Base-by-base conservation (phyloP, 202 grass and related monocot genomes). In the Bolboschoenoplectus hybrid region DNA sequence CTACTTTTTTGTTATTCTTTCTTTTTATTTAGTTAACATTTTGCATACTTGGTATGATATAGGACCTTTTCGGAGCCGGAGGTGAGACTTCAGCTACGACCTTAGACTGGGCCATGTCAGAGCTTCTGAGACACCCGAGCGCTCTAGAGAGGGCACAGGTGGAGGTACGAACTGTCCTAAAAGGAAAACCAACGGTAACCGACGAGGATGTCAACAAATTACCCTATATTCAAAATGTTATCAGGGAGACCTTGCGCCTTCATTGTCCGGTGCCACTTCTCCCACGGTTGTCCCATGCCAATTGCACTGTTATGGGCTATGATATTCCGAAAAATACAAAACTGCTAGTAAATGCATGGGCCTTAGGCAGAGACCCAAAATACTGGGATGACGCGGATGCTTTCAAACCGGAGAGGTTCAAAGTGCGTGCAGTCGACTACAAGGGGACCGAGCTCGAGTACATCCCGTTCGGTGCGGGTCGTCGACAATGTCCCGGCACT, bases 351-450 rank as follows among this genome's bases (percentile, higher is more conserved):
- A 85, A 85, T 77, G 84, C 38, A 8, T 87, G 56, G 85, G 85
- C 85, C 44, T 55, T 87, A 13, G 76, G 76, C 17, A 87, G 85
- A 60, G 85, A 87, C 46, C 65, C 75, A 8, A 81, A 58, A 71
- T n/a, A n/a, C n/a, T n/a, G n/a, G n/a, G n/a, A n/a, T n/a, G n/a
- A n/a, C n/a, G n/a, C n/a, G n/a, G n/a, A n/a, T n/a, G n/a, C n/a
- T n/a, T n/a, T n/a, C n/a, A n/a, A n/a, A n/a, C n/a, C n/a, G n/a
- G n/a, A n/a, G n/a, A n/a, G n/a, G n/a, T n/a, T n/a, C n/a, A n/a
- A n/a, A n/a, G n/a, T n/a, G n/a, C n/a, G n/a, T n/a, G n/a, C n/a
- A n/a, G n/a, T n/a, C n/a, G n/a, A n/a, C n/a, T n/a, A n/a, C n/a
- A n/a, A n/a, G n/a, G n/a, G n/a, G n/a, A n/a, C n/a, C n/a, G n/a